A percentile compares a stretch with the other conserved stretches of the same genome.
Evolutionary conservation across 441 rosid genomes (phyloP).

Genomic region (Hura crepitans): DNA sequence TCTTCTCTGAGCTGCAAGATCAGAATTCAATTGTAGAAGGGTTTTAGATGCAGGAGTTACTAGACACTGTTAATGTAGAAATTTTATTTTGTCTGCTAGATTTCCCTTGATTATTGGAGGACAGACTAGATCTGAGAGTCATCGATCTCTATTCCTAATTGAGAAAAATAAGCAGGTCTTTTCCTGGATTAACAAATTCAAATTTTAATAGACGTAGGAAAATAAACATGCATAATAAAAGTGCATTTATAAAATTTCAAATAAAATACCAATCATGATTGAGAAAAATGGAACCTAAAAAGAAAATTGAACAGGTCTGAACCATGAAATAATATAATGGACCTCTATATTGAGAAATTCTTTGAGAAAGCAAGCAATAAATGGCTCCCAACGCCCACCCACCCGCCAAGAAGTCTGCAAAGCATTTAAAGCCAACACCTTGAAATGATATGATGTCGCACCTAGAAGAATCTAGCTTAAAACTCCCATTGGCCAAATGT

Average conservation of each 20-base stretch:
- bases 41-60: not conserved
- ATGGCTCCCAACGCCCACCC: not conserved
- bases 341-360: not conserved
- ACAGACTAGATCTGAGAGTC: not conserved
- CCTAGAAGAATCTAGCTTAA: conserved; percentile 7
- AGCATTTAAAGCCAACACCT: not conserved
- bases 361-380: not conserved
- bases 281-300: not conserved
- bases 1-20: too few relatives aligned
- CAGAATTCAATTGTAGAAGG: not conserved
- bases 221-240: not conserved
- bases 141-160: not conserved
- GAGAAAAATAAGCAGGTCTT: not conserved
- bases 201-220: not conserved
- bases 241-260: not conserved
- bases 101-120: not conserved
- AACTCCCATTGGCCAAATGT: conserved; percentile 10
- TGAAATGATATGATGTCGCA: not conserved
- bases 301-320: not conserved
- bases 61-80: not conserved
- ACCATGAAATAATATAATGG: not conserved
- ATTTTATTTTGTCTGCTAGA: not conserved
- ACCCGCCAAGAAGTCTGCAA: not conserved
- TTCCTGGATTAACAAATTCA: not conserved
- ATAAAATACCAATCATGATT: not conserved